Base-by-base conservation (phyloP, 495 filamentous ascomycete species). In the Xylaria castorea region DNA sequence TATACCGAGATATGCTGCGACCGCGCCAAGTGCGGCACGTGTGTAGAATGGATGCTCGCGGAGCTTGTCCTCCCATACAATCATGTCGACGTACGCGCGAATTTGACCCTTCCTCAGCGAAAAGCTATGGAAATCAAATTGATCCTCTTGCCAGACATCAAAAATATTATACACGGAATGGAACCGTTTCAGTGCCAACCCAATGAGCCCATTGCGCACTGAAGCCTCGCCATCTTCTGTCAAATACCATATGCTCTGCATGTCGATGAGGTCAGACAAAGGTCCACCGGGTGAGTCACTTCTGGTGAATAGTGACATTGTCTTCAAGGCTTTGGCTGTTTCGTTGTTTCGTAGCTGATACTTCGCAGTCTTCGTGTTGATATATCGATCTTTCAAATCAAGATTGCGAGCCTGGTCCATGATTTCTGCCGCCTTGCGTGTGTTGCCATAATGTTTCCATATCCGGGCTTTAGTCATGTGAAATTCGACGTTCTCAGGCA, bases 51-150 rank as follows among this genome's bases (percentile, higher is more conserved):
- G 95, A 77, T 99, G 96, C 71, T 95, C 92, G 32, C 95, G 89
- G 44, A 98, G 81, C 68, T 88, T 87, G 75, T 99, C 95, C 77
- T 98, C 95, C 96, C 96, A 99, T 71, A 93, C 90, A 32, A 98
- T 85, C 94, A 98, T 97, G 73, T 97, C 94, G 25, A 98, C 85
- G 77, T 99, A 99, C 0, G 97, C 93, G 60, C 96, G 85, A 71
- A 98, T 92, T 86, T 97, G 95, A 7, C 97, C 96, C 82, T 98
- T 98, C 12, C 95, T 87, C 8, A 98, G 85, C 9, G 95, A 98
- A 83, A 98, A 99, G 81, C 90, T 93, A 83, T 99, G 96, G 86
- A 99, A 99, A 79, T 99, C 96, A 76, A 97, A 98, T 76, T 99
- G 96, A 75, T 99, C 96, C 75, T 99, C 96, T 74, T 97, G 91